A percentile compares a stretch with the other conserved stretches of the same genome.
These are phyloP conservation scores for Chimonanthus salicifolius DNA, from an alignment of 164 flowering plant species.

Conservation along the genomic window DNA sequence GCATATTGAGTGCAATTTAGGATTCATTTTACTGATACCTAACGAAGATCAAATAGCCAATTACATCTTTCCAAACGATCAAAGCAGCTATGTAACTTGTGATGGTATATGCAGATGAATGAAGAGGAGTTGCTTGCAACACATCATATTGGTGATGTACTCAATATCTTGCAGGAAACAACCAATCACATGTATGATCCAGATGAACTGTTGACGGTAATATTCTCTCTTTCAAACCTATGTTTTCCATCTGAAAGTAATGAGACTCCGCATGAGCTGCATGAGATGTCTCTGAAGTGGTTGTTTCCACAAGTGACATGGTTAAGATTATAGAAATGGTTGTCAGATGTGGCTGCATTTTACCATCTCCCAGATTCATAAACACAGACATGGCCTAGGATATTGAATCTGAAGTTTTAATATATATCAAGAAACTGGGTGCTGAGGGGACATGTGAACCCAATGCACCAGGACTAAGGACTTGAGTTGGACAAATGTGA, in stretches of 20 bases:
- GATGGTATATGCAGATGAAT: conserved; percentile 61
- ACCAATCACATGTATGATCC: conserved; percentile 95
- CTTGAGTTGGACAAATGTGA: no score
- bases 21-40: neutral
- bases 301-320: no score
- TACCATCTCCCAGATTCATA: no score
- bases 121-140: conserved; percentile 76
- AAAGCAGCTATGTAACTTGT: neutral
- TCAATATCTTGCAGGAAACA: conserved; percentile 66
- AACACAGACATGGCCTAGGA: no score
- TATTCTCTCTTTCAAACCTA: neutral
- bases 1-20: neutral
- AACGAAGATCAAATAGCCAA: neutral
- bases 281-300: neutral
- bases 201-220: conserved; percentile 84
- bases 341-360: no score
- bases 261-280: neutral
- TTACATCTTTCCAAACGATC: neutral
- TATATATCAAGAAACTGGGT: no score
- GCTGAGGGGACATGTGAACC: no score
- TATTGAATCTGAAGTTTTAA: no score
- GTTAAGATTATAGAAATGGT: no score
- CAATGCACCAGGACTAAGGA: no score
- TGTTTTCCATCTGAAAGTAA: neutral
- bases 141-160: conserved; percentile 81